Evolutionary conservation across 768 basidiomycete species (phyloP), one percentile per base, ranked within the genome.

Genomic region (Fomitopsis pulvina): DNA sequence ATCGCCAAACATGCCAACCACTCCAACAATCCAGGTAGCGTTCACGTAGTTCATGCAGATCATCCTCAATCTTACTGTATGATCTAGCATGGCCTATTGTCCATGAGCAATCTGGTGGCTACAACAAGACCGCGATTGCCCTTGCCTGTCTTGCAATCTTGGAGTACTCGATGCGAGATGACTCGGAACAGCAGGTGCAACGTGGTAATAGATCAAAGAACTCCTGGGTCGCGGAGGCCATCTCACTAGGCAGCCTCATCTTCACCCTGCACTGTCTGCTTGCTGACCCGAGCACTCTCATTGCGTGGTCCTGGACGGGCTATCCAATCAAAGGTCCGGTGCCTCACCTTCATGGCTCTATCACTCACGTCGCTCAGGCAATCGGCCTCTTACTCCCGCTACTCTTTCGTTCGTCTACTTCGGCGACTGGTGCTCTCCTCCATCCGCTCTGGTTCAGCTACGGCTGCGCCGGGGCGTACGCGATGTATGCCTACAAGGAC

Each of bases 281-380:
- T 45, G 76, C 82, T 2, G 91, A 94, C 50, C 70, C 85, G 1
- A 84, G 82, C 55, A 88, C 89, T 0, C 75, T 92, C 40, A 74
- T 92, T 51, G 80, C 87, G 18, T 92, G 88, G 86, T 84, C 87
- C 2, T 94, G 91, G 91, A 86, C 88, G 0, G 91, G 91, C n/a
- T 93, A 84, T 55, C 76, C 80, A 20, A 69, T 83, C 28, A 76
- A 69, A 44, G 91, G 91, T 0, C 91, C 91, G 2, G 63, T 85
- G 1, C 83, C 89, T 6, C 79, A 85, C 57, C 64, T 86, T 4
- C 81, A 86, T 58, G 81, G 80, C n/a, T 73, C 77, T 0, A 63
- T 87, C 41, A 88, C 88, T 12, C 70, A 91, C 28, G 59, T 81
- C 20, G 76, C 78, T 1, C 81, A 87, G 60, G 72, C 71, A 2